These are phyloP conservation scores for Zygotorulaspora florentina DNA, from an alignment of 805 yeast species.

Conservation along the genomic window DNA sequence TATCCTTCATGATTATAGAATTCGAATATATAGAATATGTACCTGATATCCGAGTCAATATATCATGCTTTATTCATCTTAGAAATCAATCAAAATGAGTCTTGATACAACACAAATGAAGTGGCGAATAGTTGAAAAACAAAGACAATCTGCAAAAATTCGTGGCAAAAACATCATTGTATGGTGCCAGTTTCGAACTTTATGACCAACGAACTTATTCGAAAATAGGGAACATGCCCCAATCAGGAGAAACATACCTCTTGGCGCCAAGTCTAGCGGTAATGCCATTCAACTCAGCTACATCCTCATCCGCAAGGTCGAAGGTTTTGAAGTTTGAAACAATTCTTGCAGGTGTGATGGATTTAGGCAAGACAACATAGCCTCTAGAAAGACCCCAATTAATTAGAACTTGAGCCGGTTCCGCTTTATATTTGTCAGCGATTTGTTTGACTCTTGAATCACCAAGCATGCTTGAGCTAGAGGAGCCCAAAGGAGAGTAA, in stretches of 20 bases:
- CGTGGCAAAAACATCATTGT: too few species aligned
- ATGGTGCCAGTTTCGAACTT: too few species aligned
- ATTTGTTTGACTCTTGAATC: slow-evolving; percentile 42
- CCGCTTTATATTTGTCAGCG: slow-evolving; percentile 39
- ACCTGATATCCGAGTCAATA: too few species aligned
- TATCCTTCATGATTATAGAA: too few species aligned
- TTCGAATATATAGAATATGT: too few species aligned
- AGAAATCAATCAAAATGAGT: too few species aligned
- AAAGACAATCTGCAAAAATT: too few species aligned
- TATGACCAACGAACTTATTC: slow-evolving; percentile 9
- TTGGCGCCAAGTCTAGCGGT: slow-evolving; percentile 30
- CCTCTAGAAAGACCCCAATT: slow-evolving; percentile 62
- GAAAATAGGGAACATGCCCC: slow-evolving; percentile 23
- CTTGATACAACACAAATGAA: too few species aligned
- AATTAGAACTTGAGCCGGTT: slow-evolving; percentile 49
- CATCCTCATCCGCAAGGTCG: slow-evolving; percentile 36
- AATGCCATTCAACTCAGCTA: slow-evolving; percentile 28
- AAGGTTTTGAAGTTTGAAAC: slow-evolving; percentile 33
- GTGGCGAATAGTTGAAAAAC: too few species aligned
- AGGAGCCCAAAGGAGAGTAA: slow-evolving; percentile 71
- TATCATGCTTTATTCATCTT: too few species aligned
- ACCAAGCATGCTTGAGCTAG: slow-evolving; percentile 47
- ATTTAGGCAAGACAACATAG: slow-evolving; percentile 51
- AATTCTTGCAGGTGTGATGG: slow-evolving; percentile 43
- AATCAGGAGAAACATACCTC: slow-evolving; percentile 31